These are phyloP conservation scores for Scutellaria galericulata DNA, from an alignment of 257 asterid species.

Conservation along the genomic window DNA sequence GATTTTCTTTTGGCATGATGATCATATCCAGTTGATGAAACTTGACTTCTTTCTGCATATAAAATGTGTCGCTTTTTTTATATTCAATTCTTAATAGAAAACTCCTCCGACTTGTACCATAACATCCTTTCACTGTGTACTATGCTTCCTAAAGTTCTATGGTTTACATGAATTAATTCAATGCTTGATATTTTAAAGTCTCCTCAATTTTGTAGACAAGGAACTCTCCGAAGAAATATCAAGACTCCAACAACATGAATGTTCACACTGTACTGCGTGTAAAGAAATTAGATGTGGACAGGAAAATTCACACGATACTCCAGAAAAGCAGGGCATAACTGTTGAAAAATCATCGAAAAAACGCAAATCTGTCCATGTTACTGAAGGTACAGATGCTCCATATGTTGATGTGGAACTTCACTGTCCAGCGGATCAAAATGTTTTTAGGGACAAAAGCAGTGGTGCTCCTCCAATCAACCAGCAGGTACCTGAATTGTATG, in stretches of 20 bases:
- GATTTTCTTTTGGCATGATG: background rate
- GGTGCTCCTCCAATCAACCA: slow-evolving; percentile 39
- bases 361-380: slow-evolving; percentile 37
- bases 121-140: slow-evolving; percentile 1
- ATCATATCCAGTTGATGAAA: background rate
- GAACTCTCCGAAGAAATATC: slow-evolving; percentile 63
- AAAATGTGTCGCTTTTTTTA: background rate
- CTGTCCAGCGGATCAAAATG: slow-evolving; percentile 30
- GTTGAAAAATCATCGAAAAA: slow-evolving; percentile 39
- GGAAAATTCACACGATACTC: slow-evolving; percentile 42
- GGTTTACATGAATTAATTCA: background rate
- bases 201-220: slow-evolving; percentile 50
- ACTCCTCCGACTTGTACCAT: background rate
- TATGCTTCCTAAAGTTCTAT: slow-evolving; percentile 23
- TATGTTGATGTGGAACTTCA: slow-evolving; percentile 37
- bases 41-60: background rate
- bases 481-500: slow-evolving; percentile 42
- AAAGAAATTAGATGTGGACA: slow-evolving; percentile 41
- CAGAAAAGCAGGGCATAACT: slow-evolving; percentile 29
- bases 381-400: slow-evolving; percentile 36
- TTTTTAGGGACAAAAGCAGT: slow-evolving; percentile 30
- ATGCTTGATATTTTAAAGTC: slow-evolving; percentile 20
- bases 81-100: slow-evolving; percentile 1
- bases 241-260: slow-evolving; percentile 53
- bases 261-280: slow-evolving; percentile 30